Evolutionary conservation across 495 filamentous ascomycete genomes (phyloP), one percentile per base, ranked within the genome.

Genomic region (Xylaria telfairii): DNA sequence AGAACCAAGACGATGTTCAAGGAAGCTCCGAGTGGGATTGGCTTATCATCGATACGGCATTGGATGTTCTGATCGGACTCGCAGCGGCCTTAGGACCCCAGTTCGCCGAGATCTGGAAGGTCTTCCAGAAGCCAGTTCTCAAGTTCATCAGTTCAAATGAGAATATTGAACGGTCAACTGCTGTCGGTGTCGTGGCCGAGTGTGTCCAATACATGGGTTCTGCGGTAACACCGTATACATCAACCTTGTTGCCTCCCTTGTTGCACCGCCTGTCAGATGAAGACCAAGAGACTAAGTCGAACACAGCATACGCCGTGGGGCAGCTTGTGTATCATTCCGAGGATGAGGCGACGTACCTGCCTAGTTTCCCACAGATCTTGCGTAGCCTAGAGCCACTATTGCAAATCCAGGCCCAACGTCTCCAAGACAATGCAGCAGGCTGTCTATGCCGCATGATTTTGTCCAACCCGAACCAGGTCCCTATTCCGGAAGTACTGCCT

Each of bases 1-100:
- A 93, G 72, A 84, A 89, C 42, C 82, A 89, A 46, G 88, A 88
- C 63, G 85, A 89, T 32, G 83, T 90, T 34, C 91, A 95, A 42
- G 94, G 96, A 76, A 92, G 90, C 21, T 95, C 96, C 21, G 96
- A 99, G 84, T 98, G 95, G 77, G 96, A 98, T 82, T 98, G 96
- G 96, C 88, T 97, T 32, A 90, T 96, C 54, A 92, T 99, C 61
- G 96, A 99, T 81, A 97, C 93, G 21, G 94, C 93, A 17, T 86
- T 98, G 70, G 96, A 99, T 71, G 92, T 95, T 44, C 84, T 97
- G 39, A 92, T 93, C 47, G 92, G 92, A 37, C 86, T 99, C 37
- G 90, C 95, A 21, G 87, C 87, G 44, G 95, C 92, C 34, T 89
- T 98, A 17, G 96, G 96, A 28, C 81, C 86, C 21, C 90, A 90